Evolutionary conservation across 2,329 filamentous ascomycete species (phyloP), one percentile per base, ranked within the genome.

Genomic region (Calonectria pseudoturangicola): DNA sequence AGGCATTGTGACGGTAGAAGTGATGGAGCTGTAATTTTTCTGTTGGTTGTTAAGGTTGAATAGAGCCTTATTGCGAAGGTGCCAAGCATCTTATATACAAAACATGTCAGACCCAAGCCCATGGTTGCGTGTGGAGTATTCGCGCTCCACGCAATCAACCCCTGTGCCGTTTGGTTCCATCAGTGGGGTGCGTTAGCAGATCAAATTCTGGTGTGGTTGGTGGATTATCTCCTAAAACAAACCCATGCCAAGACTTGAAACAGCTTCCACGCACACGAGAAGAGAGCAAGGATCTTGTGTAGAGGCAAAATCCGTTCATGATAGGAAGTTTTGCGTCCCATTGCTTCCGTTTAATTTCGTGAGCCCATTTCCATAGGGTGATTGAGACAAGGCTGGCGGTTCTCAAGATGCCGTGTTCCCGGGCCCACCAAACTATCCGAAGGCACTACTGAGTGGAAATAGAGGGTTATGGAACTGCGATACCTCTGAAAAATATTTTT

Each of bases 1-100:
- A 63, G 71, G 76, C 76, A 78, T 78, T 1, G 68, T 70, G 72
- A 33, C 3, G 5, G 27, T 54, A 25, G n/a, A 5, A 13, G n/a
- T 48, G n/a, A 12, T 12, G 12, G 9, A 13, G 45, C 13, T 48
- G 27, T 4, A 13, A n/a, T n/a, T 28, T 16, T 33, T n/a, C 33
- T 18, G 27, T 33, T 48, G 3, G n/a, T 48, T 48, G 45, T 48
- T 48, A 48, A 48, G 45, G 45, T 48, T 48, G 45, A 48, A 48
- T 48, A 48, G 45, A 48, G 45, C 10, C n/a, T 48, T 48, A 13
- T 48, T 25, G 9, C 45, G n/a, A 48, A 48, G 45, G 45, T 48
- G 45, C 45, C 45, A 48, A 48, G 45, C 45, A 48, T 48, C n/a
- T 48, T 48, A 18, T 54, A 54, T 54, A 54, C 28, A 28, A 7